Base-by-base conservation (phyloP, 208 protist genomes). In the Crithidia bombi region DNA sequence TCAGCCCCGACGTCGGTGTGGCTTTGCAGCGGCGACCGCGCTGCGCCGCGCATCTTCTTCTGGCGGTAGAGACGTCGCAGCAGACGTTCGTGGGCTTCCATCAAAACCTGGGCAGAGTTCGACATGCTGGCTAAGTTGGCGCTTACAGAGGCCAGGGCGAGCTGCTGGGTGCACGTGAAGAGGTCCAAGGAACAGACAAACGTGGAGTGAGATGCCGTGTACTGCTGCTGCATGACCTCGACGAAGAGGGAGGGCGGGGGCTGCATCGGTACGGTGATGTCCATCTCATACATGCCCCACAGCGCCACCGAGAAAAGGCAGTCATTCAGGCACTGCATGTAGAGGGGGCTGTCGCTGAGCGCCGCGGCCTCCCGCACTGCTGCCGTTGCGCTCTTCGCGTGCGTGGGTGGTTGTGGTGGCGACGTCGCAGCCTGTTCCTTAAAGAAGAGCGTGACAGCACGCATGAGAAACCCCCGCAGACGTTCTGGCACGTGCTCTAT, bases 231-330 rank as follows among this genome's bases (percentile, higher is more conserved):
- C 44, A 63, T 54, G 32, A 66, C 32, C 36, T 77, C 64, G 14
- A 67, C 63, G 10, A 77, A 66, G 2, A 77, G 59, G 1, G 64
- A 32, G 10, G 71, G 71, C 9, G 64, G 71, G 14, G 71, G 64
- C 39, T 77, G 71, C 71, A 71, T 77, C 28, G 57, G 52, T 5
- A 77, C 65, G 5, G 63, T 41, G 15, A 77, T 55, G 47, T 55
- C 71, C 56, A 77, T 59, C 71, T 77, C 71, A n/a, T 66, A 57
- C 57, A 77, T 63, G 28, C 71, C 71, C 71, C 71, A 77, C 71
- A 77, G 23, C 17, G 71, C 71, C 4, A 77, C 57, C 0, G 71
- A 77, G 49, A 71, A 66, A 57, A 70, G 28, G 38, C 64, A 65
- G 35, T 77, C 71, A 64, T 77, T 77, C 30, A 77, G 64, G 57